Conservation (phyloP, 2,329 filamentous ascomycete genomes). For the Claviceps sp. region DNA sequence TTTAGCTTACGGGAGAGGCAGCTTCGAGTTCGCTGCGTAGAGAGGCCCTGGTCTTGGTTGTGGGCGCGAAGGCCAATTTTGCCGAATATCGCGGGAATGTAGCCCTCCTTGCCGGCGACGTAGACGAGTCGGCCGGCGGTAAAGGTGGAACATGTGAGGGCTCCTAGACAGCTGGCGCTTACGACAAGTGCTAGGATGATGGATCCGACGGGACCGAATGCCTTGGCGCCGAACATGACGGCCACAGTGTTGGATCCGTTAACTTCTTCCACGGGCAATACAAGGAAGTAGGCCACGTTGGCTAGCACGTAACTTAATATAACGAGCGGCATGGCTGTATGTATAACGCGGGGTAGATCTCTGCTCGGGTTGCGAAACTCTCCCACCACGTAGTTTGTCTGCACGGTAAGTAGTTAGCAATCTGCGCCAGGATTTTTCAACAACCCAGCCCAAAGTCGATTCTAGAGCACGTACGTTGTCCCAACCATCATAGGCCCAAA, state of each 20-base stretch:
- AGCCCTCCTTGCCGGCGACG: constrained; percentile 88
- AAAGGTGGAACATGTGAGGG: constrained; percentile 87
- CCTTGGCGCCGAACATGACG: constrained; percentile 79
- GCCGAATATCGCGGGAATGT: constrained; percentile 72
- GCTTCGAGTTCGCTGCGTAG: constrained; percentile 34
- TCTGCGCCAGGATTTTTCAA: too few species aligned
- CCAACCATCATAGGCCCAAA: constrained; percentile 99
- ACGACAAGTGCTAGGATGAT: constrained; percentile 81
- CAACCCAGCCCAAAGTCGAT: too few species aligned
- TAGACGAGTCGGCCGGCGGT: constrained; percentile 88
- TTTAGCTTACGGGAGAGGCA: constrained; percentile 47
- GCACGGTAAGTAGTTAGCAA: not conserved
- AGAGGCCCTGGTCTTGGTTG: constrained; percentile 24
- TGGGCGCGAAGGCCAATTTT: constrained; percentile 54
- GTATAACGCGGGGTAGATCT: constrained; percentile 87
- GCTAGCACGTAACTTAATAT: constrained; percentile 83
- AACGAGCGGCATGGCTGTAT: constrained; percentile 90
- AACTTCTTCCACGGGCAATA: constrained; percentile 68
- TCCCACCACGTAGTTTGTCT: constrained; percentile 96
- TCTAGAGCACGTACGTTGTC: constrained; percentile 60
- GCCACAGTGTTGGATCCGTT: constrained; percentile 90
- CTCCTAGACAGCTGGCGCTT: constrained; percentile 82
- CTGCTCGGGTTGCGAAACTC: constrained; percentile 87
- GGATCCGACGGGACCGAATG: constrained; percentile 74
- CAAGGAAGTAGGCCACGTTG: constrained; percentile 88